Conservation (phyloP, 768 basidiomycete species). For the Phylloporus rhodoxanthus region DNA sequence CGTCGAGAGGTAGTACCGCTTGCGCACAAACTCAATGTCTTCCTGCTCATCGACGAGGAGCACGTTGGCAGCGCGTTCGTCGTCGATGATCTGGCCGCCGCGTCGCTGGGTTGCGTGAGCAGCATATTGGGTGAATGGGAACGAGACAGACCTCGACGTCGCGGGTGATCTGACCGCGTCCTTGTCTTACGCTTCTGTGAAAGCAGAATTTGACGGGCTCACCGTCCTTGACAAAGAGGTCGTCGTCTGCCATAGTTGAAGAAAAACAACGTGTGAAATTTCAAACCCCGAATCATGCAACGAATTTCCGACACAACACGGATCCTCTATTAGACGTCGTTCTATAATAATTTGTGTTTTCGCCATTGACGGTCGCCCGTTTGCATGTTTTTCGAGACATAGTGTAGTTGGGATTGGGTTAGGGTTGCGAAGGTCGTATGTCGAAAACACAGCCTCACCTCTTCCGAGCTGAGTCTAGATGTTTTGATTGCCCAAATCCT, state of each 20-base stretch:
- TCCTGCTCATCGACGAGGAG: conserved; percentile 28
- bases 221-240: conserved; percentile 22
- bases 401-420: too few species aligned
- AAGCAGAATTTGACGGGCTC: conserved; percentile 13
- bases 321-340: too few species aligned
- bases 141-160: conserved; percentile 16
- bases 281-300: conserved; percentile 25
- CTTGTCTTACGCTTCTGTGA: conserved; percentile 3
- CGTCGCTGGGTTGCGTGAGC: conserved; percentile 9
- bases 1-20: conserved; percentile 21
- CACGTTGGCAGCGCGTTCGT: conserved; percentile 20
- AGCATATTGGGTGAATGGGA: not conserved
- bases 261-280: conserved; percentile 5
- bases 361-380: too few species aligned
- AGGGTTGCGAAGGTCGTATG: too few species aligned
- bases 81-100: conserved; percentile 15
- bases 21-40: conserved; percentile 21
- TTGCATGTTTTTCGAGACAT: too few species aligned
- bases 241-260: not conserved
- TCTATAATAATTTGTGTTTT: too few species aligned
- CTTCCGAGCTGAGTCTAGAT: too few species aligned
- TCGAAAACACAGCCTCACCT: too few species aligned
- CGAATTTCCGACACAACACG: too few species aligned
- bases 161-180: conserved; percentile 11
- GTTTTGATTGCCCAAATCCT: too few species aligned